Base-by-base conservation (phyloP, 768 basidiomycete genomes). In the Omphalotus guepiniiformis region DNA sequence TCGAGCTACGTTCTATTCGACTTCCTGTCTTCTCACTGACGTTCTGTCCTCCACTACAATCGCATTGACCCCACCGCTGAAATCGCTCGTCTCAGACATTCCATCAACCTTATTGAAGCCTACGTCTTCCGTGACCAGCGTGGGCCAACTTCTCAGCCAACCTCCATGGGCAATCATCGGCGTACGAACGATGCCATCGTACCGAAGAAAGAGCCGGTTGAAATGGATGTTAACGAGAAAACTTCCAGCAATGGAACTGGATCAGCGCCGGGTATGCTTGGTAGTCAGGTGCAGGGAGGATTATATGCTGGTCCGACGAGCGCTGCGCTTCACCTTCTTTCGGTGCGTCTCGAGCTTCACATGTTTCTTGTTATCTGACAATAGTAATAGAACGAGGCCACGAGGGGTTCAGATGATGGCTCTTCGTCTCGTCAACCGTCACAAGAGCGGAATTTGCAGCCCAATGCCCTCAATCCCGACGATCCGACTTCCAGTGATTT, bases 261-360 rank as follows among this genome's bases (percentile, higher is more conserved):
- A 15, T 68, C 71, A 16, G 70, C 71, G 1, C 87, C 86, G 27
- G 83, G 84, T 12, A 80, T 85, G 69, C 71, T 85, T 25, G 83
- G 83, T 39, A 76, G 72, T 44, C 82, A 79, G 54, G 75, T 72
- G 2, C 76, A 79, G 48, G 79, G 83, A 13, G 87, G 87, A 8
- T 69, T 87, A 36, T 92, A 86, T 62, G 76, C 84, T 35, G 88
- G 88, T n/a, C 78, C 88, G 29, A 92, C 88, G 7, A 85, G 84
- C 55, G 78, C 82, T 30, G 80, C 80, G 35, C 81, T 82, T 1
- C 83, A 88, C 63, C 71, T 90, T 36, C 65, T 83, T 32, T 68
- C 80, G 65, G 85, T 85, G 54, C 55, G 67, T 64, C 51, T 40
- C 41, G 35, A 49, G 53, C 39, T 51, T 42, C 38, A 49, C 49